Base-by-base conservation (phyloP, 2,329 filamentous ascomycete genomes). In the Fusarium sp. region DNA sequence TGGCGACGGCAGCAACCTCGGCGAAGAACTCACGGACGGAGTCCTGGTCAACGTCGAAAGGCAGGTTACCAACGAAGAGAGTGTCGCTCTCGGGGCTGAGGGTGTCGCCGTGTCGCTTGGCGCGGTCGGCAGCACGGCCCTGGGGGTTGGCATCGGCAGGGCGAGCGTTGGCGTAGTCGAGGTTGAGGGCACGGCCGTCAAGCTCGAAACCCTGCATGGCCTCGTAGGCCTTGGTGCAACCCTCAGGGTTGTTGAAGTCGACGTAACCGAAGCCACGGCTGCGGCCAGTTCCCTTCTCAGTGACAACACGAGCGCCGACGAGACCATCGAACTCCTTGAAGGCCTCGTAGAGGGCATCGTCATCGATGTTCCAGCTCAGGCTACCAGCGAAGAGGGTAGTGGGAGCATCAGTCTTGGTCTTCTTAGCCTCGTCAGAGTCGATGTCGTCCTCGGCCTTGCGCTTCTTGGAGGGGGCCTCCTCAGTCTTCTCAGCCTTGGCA, bases 211-310 rank as follows among this genome's bases (percentile, higher is more conserved):
- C 91, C 76, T 93, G 87, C 89, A 92, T 93, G 76, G 86, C 89
- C 75, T 90, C 88, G 72, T 90, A 87, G 61, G 93, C 93, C 78
- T 89, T 90, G 75, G 87, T 86, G 61, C 91, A 91, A 78, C 88
- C 86, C 65, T 87, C 89, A 65, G 86, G 81, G 72, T 85, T 87
- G 77, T 85, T 84, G 81, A 94, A 97, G 84, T 97, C 93, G 75
- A 97, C 92, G 79, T 97, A 97, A 67, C 94, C 94, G 80, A 96
- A 97, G 72, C 93, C 94, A 83, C 93, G 93, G 81, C 93, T 95
- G 77, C 93, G 91, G 76, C 92, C 92, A 76, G 85, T 87, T 61
- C 90, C 88, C 79, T 90, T 90, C 83, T 97, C 93, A 74, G 89
- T 94, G 79, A 97, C 92, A 77, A 97, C 89, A 74, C 93, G 91